These are phyloP conservation scores for Saccharomycopsis fermentans DNA, from an alignment of 805 yeast species.

Conservation along the genomic window DNA sequence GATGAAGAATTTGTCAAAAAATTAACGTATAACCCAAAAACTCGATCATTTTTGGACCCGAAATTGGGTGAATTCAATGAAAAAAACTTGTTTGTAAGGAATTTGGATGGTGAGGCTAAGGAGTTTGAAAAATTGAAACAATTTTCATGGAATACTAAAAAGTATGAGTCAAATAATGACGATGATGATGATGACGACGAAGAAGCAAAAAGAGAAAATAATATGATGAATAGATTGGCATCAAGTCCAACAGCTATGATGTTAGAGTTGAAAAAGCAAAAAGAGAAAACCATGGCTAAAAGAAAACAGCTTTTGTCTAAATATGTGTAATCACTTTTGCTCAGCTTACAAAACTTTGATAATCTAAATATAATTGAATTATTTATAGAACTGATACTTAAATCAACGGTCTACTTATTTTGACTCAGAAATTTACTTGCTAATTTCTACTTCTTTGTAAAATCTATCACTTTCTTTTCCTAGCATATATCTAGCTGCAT, in stretches of 20 bases:
- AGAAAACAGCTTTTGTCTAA: conserved; percentile 23
- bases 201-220: conserved; percentile 14
- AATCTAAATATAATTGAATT: not conserved
- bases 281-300: conserved; percentile 23
- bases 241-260: conserved; percentile 29
- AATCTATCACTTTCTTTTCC: conserved; percentile 39
- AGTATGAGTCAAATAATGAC: not conserved
- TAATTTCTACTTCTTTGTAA: conserved; percentile 27
- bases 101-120: conserved; percentile 31
- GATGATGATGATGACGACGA: conserved; percentile 14
- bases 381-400: not conserved
- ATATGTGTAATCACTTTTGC: conserved; percentile 22
- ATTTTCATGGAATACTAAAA: conserved; percentile 27
- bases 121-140: conserved; percentile 30
- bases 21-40: conserved; percentile 33
- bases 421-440: not conserved
- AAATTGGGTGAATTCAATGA: conserved; percentile 27
- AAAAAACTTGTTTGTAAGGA: conserved; percentile 34
- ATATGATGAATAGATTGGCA: conserved; percentile 23
- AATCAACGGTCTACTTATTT: not conserved
- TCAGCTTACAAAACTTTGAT: not conserved
- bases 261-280: conserved; percentile 25
- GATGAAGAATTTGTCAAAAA: conserved; percentile 5
- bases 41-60: conserved; percentile 28
- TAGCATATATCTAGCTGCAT: conserved; percentile 40